Evolutionary conservation across 106 monocot genomes (phyloP), one percentile per base, ranked within the genome.

Genomic region (Xerophyta viscosa): DNA sequence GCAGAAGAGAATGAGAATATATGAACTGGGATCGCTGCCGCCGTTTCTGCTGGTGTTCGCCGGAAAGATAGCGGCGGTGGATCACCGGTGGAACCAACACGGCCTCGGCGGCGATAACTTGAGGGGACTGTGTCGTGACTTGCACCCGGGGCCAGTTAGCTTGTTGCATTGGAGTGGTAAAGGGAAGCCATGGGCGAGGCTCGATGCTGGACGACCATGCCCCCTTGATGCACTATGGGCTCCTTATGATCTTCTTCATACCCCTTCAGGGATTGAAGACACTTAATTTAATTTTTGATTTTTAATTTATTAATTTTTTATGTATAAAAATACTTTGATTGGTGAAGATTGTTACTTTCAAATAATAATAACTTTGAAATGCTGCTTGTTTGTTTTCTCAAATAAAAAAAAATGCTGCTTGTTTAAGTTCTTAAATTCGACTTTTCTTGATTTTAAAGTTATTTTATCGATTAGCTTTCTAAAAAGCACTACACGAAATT

Each of bases 31-130:
- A 1, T 87, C 83, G n/a, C n/a, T 92, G 24, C 87, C 92, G 31
- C 87, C 92, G 14, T 92, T 92, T 57, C 63, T 92, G 29, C 68
- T 92, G 14, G 79, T 79, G 2, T 86, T 92, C 48, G 79, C 82
- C 25, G 86, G 92, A 13, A 48, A 73, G 20, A 82, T 86, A 56
- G 86, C 76, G 1, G 66, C 70, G 14, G 88, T 94, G 53, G 93
- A 81, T 56, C 93, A 88, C 65, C 49, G 83, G 23, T 94, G 93
- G 93, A 94, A 94, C 70, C 93, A 94, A 49, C 93, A 94, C 75
- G 88, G 88, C 1, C 69, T 93, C 23, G 92, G 87, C 0, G 87
- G 92, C 0, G 83, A 93, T 68, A 93, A 93, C 59, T 82, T 54
- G 47, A 52, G 59, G 13, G 92, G 92, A 20, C 54, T 79, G 26